These are phyloP conservation scores for Sequoia sempervirens DNA, from an alignment of 75 land plant genomes.

Conservation along the genomic window DNA sequence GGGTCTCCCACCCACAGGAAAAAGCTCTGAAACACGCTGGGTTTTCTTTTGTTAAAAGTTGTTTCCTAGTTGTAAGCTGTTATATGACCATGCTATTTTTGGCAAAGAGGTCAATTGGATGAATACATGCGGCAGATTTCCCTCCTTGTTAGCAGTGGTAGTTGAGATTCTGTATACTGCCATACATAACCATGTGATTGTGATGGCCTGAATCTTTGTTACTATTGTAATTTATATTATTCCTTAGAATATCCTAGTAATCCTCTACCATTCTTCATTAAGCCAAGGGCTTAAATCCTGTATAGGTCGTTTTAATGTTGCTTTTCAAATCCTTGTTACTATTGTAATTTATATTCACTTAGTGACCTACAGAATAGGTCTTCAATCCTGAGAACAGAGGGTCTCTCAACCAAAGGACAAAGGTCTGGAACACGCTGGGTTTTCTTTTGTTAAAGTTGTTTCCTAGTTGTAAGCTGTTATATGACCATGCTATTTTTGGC, in stretches of 20 bases:
- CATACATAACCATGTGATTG: background rate
- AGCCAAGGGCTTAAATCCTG: too few species aligned
- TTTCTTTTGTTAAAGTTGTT: background rate
- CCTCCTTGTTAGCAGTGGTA: background rate
- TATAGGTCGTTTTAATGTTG: too few species aligned
- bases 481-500: background rate
- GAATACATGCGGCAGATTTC: background rate
- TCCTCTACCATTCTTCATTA: background rate
- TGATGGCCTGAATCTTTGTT: background rate
- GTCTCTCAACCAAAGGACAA: background rate
- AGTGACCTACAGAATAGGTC: background rate
- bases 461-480: background rate
- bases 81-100: background rate
- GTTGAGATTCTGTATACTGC: background rate
- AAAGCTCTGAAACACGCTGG: background rate
- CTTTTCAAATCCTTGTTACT: too few species aligned
- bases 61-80: background rate
- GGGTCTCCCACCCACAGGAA: background rate
- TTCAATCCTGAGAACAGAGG: background rate
- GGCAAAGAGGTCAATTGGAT: background rate
- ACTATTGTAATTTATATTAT: background rate
- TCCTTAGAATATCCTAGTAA: background rate
- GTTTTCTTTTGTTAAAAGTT: background rate
- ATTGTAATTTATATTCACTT: background rate
- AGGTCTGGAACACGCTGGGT: background rate